Evolutionary conservation across 768 basidiomycete genomes (phyloP).

Genomic region (Solioccasus polychromus): DNA sequence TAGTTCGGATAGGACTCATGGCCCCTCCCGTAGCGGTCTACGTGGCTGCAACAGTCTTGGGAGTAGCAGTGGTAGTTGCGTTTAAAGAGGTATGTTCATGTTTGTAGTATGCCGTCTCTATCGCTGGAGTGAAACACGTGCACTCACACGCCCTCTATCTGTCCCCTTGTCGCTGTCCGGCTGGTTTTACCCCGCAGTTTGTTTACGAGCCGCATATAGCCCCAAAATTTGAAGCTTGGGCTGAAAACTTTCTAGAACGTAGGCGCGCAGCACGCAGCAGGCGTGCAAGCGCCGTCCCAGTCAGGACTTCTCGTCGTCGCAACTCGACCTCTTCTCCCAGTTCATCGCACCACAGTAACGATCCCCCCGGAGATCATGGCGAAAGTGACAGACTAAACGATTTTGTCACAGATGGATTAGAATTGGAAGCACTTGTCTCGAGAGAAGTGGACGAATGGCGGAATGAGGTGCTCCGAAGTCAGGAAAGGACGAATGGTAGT

Average conservation of each 20-base stretch:
- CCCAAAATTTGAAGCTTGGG: constrained; percentile 51
- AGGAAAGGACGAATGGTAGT: constrained; percentile 7
- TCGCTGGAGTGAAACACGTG: constrained; percentile 11
- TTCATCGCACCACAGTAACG: constrained; percentile 7
- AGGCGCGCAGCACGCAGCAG: constrained; percentile 28
- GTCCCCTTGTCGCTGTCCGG: not conserved
- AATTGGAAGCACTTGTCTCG: constrained; percentile 52
- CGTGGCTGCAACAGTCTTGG: constrained; percentile 48
- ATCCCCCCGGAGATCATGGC: not conserved
- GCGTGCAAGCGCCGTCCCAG: constrained; percentile 25
- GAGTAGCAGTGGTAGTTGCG: constrained; percentile 48
- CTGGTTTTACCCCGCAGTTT: constrained; percentile 38
- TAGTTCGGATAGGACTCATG: constrained; percentile 16
- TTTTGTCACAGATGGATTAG: constrained; percentile 31
- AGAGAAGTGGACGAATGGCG: constrained; percentile 55
- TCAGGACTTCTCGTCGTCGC: constrained; percentile 16
- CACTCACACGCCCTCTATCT: constrained; percentile 16
- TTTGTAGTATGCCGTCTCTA: not conserved
- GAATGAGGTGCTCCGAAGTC: constrained; percentile 37
- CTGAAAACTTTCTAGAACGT: constrained; percentile 31
- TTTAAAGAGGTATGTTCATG: constrained; percentile 54
- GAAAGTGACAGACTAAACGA: constrained; percentile 9
- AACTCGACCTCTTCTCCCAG: constrained; percentile 9
- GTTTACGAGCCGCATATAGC: constrained; percentile 71
- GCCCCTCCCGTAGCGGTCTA: constrained; percentile 41